Base-by-base conservation (phyloP, 1,284 basidiomycete species). In the Leccinum angustisporum region DNA sequence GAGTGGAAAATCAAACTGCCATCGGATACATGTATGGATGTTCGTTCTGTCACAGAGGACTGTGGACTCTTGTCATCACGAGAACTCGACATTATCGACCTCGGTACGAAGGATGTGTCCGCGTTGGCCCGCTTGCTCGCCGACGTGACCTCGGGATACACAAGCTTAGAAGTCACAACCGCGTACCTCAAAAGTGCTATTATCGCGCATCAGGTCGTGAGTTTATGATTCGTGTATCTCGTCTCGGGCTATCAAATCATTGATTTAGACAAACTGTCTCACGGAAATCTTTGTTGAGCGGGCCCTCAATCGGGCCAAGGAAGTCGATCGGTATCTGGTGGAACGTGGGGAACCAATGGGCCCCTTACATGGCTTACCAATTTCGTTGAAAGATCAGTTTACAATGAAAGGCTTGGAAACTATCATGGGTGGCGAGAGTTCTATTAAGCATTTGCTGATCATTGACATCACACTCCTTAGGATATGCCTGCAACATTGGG, bases 161-260 rank as follows among this genome's bases (percentile, higher is more conserved):
- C 86, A 2, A 81, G 88, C 9, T 79, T 87, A 1, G 83, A 86
- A 58, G 90, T 92, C 36, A 86, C 87, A 1, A 86, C 81, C 4
- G 89, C 92, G 0, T 94, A 90, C 73, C 86, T 85, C 72, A 94
- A 94, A 77, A 81, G 92, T 21, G 90, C 92, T 0, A 81, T 91
- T 55, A 76, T 94, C 56, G 92, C 93, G 0, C 92, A 94, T 62
- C 93, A 94, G 71, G 75, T 92, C 13, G 92, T 92, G 63, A 71
- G 87, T 78, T 5, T 57, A 38, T 18, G 11, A 33, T 43, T 40
- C 3, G 1, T 55, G 21, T 16, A 33, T 55, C 16, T 57, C 7
- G 8, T 25, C 48, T 54, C 40, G 16, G 30, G 4, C 34, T 21
- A 48, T 58, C 9, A 21, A 33, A 31, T 1, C 21, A 43, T 57